Evolutionary conservation across 1,284 basidiomycete genomes (phyloP).

Genomic region (Cryptococcus sp.): DNA sequence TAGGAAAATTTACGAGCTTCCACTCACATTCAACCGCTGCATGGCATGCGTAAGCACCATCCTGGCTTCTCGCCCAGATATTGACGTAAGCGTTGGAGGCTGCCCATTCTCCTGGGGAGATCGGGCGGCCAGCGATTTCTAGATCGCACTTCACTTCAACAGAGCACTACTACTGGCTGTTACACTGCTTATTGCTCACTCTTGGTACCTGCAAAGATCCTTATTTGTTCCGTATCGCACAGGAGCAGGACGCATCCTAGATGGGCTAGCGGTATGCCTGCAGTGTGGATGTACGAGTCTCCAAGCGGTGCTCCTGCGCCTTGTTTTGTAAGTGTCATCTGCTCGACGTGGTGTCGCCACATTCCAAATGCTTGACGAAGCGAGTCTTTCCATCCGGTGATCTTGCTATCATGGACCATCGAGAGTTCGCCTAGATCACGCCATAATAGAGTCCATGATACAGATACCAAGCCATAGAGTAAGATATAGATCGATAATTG

Average conservation of each 20-base stretch:
- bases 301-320: not conserved
- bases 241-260: constrained; percentile 26
- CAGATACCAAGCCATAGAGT: constrained; percentile 26
- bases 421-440: constrained; percentile 30
- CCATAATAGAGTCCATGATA: constrained; percentile 32
- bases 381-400: constrained; percentile 28
- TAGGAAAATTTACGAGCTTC: not conserved
- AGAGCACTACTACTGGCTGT: not conserved
- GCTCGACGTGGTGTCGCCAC: constrained; percentile 15
- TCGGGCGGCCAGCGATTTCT: constrained; percentile 24
- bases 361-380: constrained; percentile 21
- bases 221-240: constrained; percentile 28
- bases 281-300: constrained; percentile 18
- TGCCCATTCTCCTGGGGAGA: constrained; percentile 29
- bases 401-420: constrained; percentile 28
- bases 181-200: constrained; percentile 8
- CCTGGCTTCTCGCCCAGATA: constrained; percentile 24
- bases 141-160: too few relatives aligned
- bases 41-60: constrained; percentile 21
- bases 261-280: constrained; percentile 27
- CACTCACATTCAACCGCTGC: constrained; percentile 22
- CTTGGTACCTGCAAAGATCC: constrained; percentile 30
- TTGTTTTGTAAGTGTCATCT: not conserved
- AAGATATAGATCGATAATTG: constrained; percentile 24
- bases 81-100: constrained; percentile 25